Base-by-base conservation (phyloP, 2,329 filamentous ascomycete species). In the Nakataea oryzae region DNA sequence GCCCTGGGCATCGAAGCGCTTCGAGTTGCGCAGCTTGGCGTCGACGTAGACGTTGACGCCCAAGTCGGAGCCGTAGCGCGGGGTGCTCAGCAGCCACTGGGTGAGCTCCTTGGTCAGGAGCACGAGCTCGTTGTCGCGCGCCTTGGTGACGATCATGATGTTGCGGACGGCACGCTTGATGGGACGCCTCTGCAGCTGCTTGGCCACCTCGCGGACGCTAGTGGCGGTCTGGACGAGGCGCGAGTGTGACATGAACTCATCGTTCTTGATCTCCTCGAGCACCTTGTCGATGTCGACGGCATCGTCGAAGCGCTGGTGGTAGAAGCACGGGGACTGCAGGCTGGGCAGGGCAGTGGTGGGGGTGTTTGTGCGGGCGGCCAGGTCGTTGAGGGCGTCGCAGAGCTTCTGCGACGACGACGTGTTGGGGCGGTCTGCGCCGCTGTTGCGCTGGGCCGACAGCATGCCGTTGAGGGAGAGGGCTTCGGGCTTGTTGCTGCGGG, bases 11-110 rank as follows among this genome's bases (percentile, higher is more conserved):
- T 93, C 86, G 73, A 99, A 99, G 60, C 95, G 89, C 73, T 91
- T 93, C 6, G 92, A 96, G 69, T 86, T 86, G 69, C 87, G 87
- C 64, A 99, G 81, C 77, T 99, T 97, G 66, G 92, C 90, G 74
- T 99, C 95, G n/a, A 99, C 95, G 71, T 96, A 97, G 66, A 99
- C 95, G 69, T 93, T 96, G 61, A 99, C 89, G 17, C 95, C 95
- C n/a, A 95, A 73, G 65, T 95, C 87, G 61, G 86, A 91, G 56
- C 91, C 91, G 72, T 99, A 96, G 58, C 95, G 86, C 14, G 95
- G 92, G 3, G 92, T 97, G 64, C 83, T 84, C 64, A 99, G 83
- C 41, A 99, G 81, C 91, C 93, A 99, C 67, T 87, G 85, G 13
- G 93, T 81, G 63, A 99, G 79, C 73, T 99, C 92, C 63, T 90